These are phyloP conservation scores for Trifolium subterraneum DNA, from an alignment of 306 rosid species.

Conservation along the genomic window DNA sequence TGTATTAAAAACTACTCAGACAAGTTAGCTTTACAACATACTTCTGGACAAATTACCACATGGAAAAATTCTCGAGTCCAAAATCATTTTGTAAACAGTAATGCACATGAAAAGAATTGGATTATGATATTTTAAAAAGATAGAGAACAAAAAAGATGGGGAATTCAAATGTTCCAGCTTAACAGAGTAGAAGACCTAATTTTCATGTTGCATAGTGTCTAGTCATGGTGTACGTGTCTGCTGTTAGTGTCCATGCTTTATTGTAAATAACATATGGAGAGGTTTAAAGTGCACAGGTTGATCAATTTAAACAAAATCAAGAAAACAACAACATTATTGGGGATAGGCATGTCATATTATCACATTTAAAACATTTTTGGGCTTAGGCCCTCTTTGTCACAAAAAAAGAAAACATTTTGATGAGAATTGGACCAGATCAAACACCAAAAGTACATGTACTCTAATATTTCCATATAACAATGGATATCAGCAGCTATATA, in stretches of 20 bases:
- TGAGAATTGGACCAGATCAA: neutral
- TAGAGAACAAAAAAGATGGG: neutral
- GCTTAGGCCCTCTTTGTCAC: no score
- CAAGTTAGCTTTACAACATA: neutral
- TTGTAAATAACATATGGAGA: neutral
- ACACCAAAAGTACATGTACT: neutral
- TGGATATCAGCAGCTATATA: neutral
- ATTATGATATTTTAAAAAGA: constrained; percentile 7
- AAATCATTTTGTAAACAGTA: neutral
- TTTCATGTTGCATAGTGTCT: constrained; percentile 20
- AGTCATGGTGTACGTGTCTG: constrained; percentile 2
- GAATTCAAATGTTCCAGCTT: neutral
- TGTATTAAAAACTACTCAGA: constrained; percentile 8
- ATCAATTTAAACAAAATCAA: constrained; percentile 19
- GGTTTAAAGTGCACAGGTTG: constrained; percentile 1
- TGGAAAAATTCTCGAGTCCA: constrained; percentile 1
- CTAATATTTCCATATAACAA: constrained; percentile 2
- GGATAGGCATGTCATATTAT: neutral
- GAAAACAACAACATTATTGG: neutral
- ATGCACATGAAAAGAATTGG: constrained; percentile 1
- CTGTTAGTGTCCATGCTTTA: constrained; percentile 19
- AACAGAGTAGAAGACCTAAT: constrained; percentile 26
- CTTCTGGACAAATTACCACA: constrained; percentile 12
- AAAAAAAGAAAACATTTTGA: neutral
- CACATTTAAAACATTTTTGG: neutral